Conservation (phyloP, 495 filamentous ascomycete genomes). For the Trypethelium eluteriae region DNA sequence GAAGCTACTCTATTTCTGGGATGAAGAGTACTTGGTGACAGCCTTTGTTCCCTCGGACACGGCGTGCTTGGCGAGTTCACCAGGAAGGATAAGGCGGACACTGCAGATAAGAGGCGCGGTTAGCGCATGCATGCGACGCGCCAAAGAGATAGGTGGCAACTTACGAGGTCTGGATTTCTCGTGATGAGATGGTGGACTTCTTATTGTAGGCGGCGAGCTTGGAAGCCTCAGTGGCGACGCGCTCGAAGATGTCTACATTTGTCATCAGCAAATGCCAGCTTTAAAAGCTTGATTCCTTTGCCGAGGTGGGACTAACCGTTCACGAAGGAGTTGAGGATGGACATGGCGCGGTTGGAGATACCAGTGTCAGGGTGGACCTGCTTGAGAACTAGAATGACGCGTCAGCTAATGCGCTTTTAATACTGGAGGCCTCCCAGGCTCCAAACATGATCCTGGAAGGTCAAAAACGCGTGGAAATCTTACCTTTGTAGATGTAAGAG, state of each 20-base stretch:
- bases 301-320: constrained; percentile 62
- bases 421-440: constrained; percentile 5
- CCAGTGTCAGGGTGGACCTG: constrained; percentile 99
- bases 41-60: constrained; percentile 99
- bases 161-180: constrained; percentile 97
- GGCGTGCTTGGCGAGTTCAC: constrained; percentile 98
- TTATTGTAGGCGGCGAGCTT: constrained; percentile 99
- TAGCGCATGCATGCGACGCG: not conserved
- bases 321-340: constrained; percentile 98
- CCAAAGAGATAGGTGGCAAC: constrained; percentile 26
- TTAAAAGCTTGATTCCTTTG: constrained; percentile 6
- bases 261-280: constrained; percentile 23
- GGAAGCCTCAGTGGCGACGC: constrained; percentile 95
- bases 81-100: constrained; percentile 92
- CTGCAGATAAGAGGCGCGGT: constrained; percentile 29
- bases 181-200: constrained; percentile 99
- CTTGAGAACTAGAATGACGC: constrained; percentile 74
- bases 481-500: constrained; percentile 99
- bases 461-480: constrained; percentile 29
- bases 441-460: constrained; percentile 24
- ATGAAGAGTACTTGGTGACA: constrained; percentile 99
- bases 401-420: constrained; percentile 30
- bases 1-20: constrained; percentile 72
- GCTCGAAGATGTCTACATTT: constrained; percentile 92
- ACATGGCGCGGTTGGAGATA: constrained; percentile 99